Conservation (phyloP, 768 basidiomycete species). For the Neoboletus subvelutipes region DNA sequence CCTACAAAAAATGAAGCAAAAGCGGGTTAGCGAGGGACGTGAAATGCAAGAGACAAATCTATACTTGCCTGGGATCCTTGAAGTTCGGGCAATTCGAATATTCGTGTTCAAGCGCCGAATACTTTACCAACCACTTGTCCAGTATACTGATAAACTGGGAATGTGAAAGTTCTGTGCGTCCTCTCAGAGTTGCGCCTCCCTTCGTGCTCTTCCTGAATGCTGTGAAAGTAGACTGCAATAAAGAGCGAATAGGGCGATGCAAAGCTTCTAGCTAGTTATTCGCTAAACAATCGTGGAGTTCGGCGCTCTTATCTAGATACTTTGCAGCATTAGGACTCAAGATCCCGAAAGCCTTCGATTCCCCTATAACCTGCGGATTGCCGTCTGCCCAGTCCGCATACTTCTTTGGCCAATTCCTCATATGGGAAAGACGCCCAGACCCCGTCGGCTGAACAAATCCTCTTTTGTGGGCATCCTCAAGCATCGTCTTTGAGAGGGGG, state of each 20-base stretch:
- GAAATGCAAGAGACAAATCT: background rate
- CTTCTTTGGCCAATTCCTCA: constrained; percentile 5
- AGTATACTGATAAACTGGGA: background rate
- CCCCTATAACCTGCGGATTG: background rate
- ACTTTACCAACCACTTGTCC: background rate
- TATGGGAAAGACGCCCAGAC: background rate
- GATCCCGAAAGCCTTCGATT: background rate
- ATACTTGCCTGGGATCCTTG: background rate
- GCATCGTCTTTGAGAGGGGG: background rate
- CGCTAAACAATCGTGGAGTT: no score
- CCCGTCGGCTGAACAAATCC: constrained; percentile 1
- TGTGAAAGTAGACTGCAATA: no score
- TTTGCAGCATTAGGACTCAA: no score
- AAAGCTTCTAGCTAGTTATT: no score
- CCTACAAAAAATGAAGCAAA: background rate
- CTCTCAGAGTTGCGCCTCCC: background rate
- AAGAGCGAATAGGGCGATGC: no score
- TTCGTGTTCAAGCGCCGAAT: background rate
- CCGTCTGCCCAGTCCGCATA: constrained; percentile 2
- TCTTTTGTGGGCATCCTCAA: background rate
- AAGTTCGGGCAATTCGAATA: constrained; percentile 3
- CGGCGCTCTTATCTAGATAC: no score
- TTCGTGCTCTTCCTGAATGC: background rate
- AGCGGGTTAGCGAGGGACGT: background rate
- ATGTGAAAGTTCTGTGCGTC: background rate